A percentile compares a stretch with the other conserved stretches of the same genome.
phyloP scores from a whole-genome alignment of 2,329 filamentous ascomycete genomes.

The Penicillium sp. region DNA sequence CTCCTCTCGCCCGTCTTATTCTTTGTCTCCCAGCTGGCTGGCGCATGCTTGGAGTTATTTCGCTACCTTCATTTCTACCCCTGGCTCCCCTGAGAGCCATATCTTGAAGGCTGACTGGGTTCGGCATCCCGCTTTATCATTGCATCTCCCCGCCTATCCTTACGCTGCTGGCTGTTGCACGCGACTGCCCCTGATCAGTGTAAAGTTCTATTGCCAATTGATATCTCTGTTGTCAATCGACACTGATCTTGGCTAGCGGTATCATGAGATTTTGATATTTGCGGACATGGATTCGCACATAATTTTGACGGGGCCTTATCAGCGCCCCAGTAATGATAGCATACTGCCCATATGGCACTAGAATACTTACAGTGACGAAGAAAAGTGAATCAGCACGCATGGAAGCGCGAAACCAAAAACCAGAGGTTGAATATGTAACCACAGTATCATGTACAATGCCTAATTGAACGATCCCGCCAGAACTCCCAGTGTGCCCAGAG shows the following conservation, averaged over 20 bases:
- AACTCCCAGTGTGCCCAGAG: conserved; percentile 35
- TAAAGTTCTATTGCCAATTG: conserved; percentile 13
- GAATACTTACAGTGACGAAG: conserved; percentile 11
- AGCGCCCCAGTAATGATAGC: no score
- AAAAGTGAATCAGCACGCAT: no score
- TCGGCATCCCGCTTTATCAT: not conserved
- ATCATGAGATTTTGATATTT: no score
- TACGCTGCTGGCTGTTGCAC: no score
- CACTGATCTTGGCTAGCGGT: no score
- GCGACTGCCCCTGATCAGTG: not conserved
- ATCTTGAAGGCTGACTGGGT: not conserved
- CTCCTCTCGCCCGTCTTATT: not conserved
- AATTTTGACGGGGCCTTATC: not conserved
- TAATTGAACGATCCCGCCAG: conserved; percentile 8
- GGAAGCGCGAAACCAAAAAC: no score
- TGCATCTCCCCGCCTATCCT: not conserved
- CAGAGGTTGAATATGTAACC: not conserved
- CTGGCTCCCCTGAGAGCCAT: no score
- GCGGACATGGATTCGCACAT: not conserved
- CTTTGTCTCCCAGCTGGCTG: conserved; percentile 17
- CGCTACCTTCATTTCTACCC: no score
- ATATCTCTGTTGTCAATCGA: conserved; percentile 12
- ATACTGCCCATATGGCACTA: conserved; percentile 5
- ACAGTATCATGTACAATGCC: not conserved
- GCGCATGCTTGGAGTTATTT: conserved; percentile 29